Evolutionary conservation across 352 stramenopile genomes (phyloP).

Genomic region (Lagenidium giganteum): DNA sequence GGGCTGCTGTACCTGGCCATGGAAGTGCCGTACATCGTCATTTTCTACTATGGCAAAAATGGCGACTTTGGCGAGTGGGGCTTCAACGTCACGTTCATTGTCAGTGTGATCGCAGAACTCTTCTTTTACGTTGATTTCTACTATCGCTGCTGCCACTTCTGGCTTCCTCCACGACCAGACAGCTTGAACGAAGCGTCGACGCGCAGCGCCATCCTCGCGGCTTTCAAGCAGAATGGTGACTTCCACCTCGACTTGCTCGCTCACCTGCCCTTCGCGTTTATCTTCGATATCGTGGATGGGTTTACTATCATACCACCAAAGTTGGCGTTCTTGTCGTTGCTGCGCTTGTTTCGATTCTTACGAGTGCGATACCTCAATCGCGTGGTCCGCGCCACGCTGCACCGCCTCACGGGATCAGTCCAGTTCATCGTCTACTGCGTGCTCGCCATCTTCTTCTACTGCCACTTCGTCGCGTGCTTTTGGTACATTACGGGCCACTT

Average conservation of each 20-base stretch:
- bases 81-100: conserved; percentile 15
- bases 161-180: conserved; percentile 11
- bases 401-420: conserved; percentile 9
- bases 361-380: conserved; percentile 17
- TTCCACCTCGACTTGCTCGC: conserved; percentile 17
- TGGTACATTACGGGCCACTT: conserved; percentile 21
- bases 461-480: conserved; percentile 17
- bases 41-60: conserved; percentile 22
- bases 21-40: conserved; percentile 22
- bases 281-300: conserved; percentile 18
- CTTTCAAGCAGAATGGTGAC: background rate
- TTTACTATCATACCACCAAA: conserved; percentile 1
- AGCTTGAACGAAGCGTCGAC: conserved; percentile 6
- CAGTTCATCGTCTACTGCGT: conserved; percentile 26
- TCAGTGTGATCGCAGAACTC: conserved; percentile 11
- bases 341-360: conserved; percentile 20
- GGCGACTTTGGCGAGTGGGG: conserved; percentile 5
- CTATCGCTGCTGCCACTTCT: conserved; percentile 10
- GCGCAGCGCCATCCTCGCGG: background rate
- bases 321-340: conserved; percentile 14
- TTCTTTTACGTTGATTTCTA: conserved; percentile 21
- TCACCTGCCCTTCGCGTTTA: conserved; percentile 16
- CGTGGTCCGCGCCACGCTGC: conserved; percentile 8
- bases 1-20: conserved; percentile 24
- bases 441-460: conserved; percentile 23